Base-by-base conservation (phyloP, 2,329 filamentous ascomycete genomes). In the Tolypocladium endophyticum region DNA sequence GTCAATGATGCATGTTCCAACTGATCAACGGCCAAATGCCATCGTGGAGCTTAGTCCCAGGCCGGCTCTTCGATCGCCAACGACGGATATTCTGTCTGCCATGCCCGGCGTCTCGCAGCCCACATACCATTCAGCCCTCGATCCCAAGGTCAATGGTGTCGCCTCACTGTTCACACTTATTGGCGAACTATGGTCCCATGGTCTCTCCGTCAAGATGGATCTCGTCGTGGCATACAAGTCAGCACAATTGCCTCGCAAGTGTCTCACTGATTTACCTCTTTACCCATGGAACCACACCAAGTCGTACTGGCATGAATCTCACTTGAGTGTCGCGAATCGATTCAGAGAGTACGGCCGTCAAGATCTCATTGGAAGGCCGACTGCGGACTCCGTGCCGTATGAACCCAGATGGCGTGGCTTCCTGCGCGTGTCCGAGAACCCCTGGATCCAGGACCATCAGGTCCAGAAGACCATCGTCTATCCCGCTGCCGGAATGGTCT, bases 231-330 rank as follows among this genome's bases (percentile, higher is more conserved):
- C 61, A 33, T 66, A 64, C 39, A 61, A 61, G 1, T 50, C 61
- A 8, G 47, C 57, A 14, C 59, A 61, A 18, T n/a, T 38, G 9
- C 58, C 43, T 4, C 65, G 66, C n/a, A 70, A 69, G 58, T 74
- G 75, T 25, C 68, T 83, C 3, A 64, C 71, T 1, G 75, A 78
- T 60, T 66, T 84, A 38, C 81, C 82, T 2, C 72, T 74, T 0
- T 84, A 84, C 61, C 74, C 78, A 2, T 84, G 81, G 81, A 81
- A 83, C 36, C 81, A 83, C 60, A 68, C 71, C 33, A 79, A 75
- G 33, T 70, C 67, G 1, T 81, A 82, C 65, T 84, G 81, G 81
- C 75, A 80, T 61, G 81, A 84, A 61, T 78, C 78, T 1, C 76
- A 79, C 47, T 65, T 79, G 2, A 77, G 77, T 25, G 65, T 68